A percentile compares a stretch with the other conserved stretches of the same genome.
Conservation (phyloP, 805 yeast genomes). For the Wickerhamiella kurtzmanii region DNA sequence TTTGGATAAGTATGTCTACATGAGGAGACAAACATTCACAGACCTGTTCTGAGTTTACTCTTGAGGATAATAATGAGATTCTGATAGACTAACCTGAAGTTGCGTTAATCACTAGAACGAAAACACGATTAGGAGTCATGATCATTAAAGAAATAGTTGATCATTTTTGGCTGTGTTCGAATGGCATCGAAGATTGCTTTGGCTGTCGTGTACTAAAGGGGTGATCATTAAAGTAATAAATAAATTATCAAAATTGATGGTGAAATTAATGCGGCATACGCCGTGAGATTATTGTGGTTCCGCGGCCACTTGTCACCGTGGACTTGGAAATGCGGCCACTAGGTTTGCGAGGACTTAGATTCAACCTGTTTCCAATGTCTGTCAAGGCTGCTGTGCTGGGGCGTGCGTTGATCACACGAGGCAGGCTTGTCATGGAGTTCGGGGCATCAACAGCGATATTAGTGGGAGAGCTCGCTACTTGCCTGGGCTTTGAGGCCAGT, state of each 20-base stretch:
- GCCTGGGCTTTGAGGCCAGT: not conserved
- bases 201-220: no score
- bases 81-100: conserved; percentile 14
- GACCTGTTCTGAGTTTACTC: conserved; percentile 18
- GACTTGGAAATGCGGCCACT: no score
- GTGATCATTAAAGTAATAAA: not conserved
- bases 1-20: not conserved
- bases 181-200: no score
- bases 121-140: not conserved
- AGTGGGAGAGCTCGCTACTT: not conserved
- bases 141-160: not conserved
- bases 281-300: not conserved
- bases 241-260: not conserved
- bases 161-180: no score
- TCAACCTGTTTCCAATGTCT: not conserved
- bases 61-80: conserved; percentile 15
- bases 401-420: not conserved
- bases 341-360: not conserved
- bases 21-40: conserved; percentile 13
- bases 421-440: not conserved
- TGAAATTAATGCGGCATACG: not conserved
- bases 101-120: not conserved
- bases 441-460: not conserved
- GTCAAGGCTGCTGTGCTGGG: not conserved
- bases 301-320: not conserved